Evolutionary conservation across 345 rosid species (phyloP).

Genomic region (Camelina hispida): DNA sequence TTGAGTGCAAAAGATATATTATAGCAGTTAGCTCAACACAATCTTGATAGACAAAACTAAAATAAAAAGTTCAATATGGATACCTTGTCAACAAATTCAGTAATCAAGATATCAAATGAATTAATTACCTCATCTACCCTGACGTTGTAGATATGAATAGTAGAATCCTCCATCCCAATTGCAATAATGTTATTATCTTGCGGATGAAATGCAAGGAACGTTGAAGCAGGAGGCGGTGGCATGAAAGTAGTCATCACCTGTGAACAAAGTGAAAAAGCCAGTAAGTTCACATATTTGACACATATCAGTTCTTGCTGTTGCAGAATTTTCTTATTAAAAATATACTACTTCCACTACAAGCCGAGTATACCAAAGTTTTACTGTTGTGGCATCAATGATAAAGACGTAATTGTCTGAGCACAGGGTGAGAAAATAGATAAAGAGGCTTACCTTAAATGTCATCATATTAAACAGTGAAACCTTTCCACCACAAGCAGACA

Average conservation of each 20-base stretch:
- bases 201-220: conserved; percentile 63
- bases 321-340: background rate
- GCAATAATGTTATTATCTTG: conserved; percentile 65
- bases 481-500: conserved; percentile 68
- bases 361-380: no score
- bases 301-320: background rate
- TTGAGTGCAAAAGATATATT: conserved; percentile 23
- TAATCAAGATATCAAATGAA: conserved; percentile 1
- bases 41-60: background rate
- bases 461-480: conserved; percentile 64
- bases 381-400: conserved; percentile 7
- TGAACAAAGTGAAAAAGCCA: conserved; percentile 15
- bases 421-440: background rate
- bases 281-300: conserved; percentile 9
- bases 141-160: conserved; percentile 60
- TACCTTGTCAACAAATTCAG: background rate
- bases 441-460: conserved; percentile 54
- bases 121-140: conserved; percentile 59
- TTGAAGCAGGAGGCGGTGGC: conserved; percentile 65
- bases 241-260: conserved; percentile 69
- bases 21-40: conserved; percentile 17
- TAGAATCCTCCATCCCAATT: conserved; percentile 63
- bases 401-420: conserved; percentile 11
- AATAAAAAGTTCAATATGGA: conserved; percentile 1
- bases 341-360: background rate